Conservation (phyloP, 1,284 basidiomycete species). For the Ceratobasidium sp. region DNA sequence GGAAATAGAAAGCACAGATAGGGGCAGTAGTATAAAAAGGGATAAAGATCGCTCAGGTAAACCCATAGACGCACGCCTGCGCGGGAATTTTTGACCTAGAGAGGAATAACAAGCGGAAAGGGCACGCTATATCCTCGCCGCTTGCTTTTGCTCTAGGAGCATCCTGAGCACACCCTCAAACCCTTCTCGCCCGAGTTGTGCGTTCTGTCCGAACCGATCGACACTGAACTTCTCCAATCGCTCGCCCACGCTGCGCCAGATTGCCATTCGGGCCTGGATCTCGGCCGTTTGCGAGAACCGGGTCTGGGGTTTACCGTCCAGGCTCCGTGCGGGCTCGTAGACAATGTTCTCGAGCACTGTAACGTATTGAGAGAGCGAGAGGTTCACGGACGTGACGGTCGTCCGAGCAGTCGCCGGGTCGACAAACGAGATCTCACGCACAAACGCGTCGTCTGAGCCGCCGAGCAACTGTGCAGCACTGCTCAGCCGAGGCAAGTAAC, state of each 20-base stretch:
- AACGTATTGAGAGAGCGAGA: conserved; percentile 88
- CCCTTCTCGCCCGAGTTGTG: conserved; percentile 82
- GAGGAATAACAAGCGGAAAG: conserved; percentile 18
- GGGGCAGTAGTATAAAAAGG: conserved; percentile 12
- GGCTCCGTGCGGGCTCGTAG: conserved; percentile 73
- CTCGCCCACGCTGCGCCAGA: conserved; percentile 82
- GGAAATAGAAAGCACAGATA: conserved; percentile 15
- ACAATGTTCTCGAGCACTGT: conserved; percentile 90
- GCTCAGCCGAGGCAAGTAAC: conserved; percentile 11
- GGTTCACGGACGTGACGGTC: conserved; percentile 88
- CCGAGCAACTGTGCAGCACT: conserved; percentile 75
- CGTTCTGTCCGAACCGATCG: conserved; percentile 88
- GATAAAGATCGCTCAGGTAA: conserved; percentile 28
- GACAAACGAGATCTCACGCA: conserved; percentile 92
- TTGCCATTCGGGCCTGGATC: conserved; percentile 78
- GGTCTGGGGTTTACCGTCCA: conserved; percentile 62
- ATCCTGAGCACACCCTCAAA: conserved; percentile 86
- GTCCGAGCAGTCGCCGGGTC: conserved; percentile 82
- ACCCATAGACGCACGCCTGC: conserved; percentile 28
- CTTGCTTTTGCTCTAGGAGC: conserved; percentile 70
- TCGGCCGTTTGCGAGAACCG: conserved; percentile 83
- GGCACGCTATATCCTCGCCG: conserved; percentile 28
- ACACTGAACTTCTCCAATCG: conserved; percentile 84
- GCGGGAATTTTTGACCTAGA: conserved; percentile 21
- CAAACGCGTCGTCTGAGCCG: conserved; percentile 91